phyloP scores from a whole-genome alignment of 352 stramenopile genomes.

The Globisporangium paddicum region DNA sequence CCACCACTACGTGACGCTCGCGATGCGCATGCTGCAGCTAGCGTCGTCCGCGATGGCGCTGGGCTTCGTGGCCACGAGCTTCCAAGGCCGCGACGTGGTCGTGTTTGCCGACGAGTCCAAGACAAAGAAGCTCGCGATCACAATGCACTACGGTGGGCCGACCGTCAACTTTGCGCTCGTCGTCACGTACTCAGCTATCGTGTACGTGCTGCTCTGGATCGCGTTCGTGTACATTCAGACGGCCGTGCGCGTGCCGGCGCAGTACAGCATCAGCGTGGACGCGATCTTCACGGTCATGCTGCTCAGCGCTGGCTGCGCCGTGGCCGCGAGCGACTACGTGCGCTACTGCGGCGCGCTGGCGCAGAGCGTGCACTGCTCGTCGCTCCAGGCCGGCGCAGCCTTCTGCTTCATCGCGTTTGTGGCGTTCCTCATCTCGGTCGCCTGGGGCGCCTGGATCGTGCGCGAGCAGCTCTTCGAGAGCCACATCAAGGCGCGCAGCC shows the following conservation, averaged over 20 bases:
- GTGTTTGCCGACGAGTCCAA: slow-evolving; percentile 13
- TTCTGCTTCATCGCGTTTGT: slow-evolving; percentile 66
- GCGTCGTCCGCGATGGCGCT: slow-evolving; percentile 37
- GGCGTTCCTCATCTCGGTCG: slow-evolving; percentile 49
- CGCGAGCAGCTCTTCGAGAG: slow-evolving; percentile 12
- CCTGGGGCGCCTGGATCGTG: slow-evolving; percentile 47
- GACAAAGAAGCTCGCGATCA: slow-evolving; percentile 34
- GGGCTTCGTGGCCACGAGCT: slow-evolving; percentile 43
- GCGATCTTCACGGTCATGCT: slow-evolving; percentile 65
- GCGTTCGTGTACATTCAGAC: slow-evolving; percentile 32
- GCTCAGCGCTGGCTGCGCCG: slow-evolving; percentile 51
- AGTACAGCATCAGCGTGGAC: slow-evolving; percentile 49
- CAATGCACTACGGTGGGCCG: slow-evolving; percentile 54
- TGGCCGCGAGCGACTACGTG: slow-evolving; percentile 65
- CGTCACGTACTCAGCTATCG: slow-evolving; percentile 46
- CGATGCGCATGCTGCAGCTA: slow-evolving; percentile 52
- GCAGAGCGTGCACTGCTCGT: slow-evolving; percentile 39
- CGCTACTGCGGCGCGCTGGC: slow-evolving; percentile 46
- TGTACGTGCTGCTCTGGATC: slow-evolving; percentile 52
- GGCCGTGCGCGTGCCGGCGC: slow-evolving; percentile 25
- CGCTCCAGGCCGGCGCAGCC: slow-evolving; percentile 36
- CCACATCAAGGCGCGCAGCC: neutral
- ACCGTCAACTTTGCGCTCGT: slow-evolving; percentile 57
- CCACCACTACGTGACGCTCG: slow-evolving; percentile 37
- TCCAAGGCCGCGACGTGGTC: slow-evolving; percentile 27